Percentiles rank a stretch among this genome's conserved stretches.
Conservation (phyloP, 2,329 filamentous ascomycete species). For the Trichoderma sp. region DNA sequence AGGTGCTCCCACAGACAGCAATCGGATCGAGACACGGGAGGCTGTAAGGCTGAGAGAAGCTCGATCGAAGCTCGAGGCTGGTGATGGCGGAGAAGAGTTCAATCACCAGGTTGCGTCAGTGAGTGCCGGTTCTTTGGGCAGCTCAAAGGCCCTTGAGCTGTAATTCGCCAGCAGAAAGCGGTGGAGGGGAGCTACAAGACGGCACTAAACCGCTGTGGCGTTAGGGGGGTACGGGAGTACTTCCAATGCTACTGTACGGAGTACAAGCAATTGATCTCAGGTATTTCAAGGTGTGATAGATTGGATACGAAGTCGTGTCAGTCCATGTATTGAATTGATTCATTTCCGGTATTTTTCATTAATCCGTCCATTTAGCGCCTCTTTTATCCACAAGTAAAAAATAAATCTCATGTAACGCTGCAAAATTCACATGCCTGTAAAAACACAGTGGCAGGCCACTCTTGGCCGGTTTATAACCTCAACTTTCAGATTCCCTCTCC, state of each 20-base stretch:
- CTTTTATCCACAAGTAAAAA: not conserved
- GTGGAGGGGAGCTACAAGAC: constrained; percentile 1
- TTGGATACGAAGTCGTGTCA: too few species aligned
- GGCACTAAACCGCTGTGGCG: not conserved
- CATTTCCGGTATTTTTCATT: not conserved
- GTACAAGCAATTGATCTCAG: not conserved
- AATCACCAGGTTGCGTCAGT: constrained; percentile 11
- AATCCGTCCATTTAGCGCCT: not conserved
- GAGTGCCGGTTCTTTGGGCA: constrained; percentile 13
- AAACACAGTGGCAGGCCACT: not conserved
- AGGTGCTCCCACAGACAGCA: not conserved
- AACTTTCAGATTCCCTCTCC: not conserved
- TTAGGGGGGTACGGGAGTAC: not conserved
- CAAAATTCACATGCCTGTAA: not conserved
- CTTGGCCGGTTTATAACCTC: not conserved
- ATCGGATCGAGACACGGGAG: not conserved
- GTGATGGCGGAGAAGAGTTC: not conserved
- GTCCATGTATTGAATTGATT: too few species aligned
- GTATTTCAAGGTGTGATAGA: not conserved
- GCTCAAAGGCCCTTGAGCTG: not conserved
- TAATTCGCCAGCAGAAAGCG: constrained; percentile 1
- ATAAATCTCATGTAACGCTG: not conserved
- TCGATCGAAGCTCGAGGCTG: not conserved
- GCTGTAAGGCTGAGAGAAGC: not conserved
- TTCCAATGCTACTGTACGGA: not conserved